These are phyloP conservation scores for Neofusicoccum ribis DNA, from an alignment of 2,329 filamentous ascomycete species.

Conservation along the genomic window DNA sequence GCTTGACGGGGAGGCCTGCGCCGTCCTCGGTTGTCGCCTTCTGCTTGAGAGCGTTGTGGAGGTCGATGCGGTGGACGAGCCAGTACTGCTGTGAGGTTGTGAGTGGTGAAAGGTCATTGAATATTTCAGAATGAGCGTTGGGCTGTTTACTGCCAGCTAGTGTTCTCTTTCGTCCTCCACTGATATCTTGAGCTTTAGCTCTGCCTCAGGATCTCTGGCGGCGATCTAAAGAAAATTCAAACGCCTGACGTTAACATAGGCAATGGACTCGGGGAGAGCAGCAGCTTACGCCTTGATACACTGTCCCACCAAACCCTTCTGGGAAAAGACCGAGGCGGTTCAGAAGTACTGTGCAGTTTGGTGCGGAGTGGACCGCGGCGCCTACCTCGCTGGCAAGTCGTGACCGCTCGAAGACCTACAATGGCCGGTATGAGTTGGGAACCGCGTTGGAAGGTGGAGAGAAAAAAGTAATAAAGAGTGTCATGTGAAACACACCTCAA, in stretches of 20 bases:
- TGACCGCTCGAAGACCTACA: conserved; percentile 57
- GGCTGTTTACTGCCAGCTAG: conserved; percentile 2
- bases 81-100: background rate
- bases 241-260: background rate
- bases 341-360: conserved; percentile 62
- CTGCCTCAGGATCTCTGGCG: background rate
- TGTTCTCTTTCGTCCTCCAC: background rate
- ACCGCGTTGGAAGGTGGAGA: too few species aligned
- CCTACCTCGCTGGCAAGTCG: conserved; percentile 58
- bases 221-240: background rate
- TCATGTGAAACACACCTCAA: too few species aligned
- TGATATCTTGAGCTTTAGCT: background rate
- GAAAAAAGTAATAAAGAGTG: too few species aligned
- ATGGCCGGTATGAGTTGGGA: too few species aligned
- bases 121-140: background rate
- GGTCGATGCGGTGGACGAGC: conserved; percentile 51
- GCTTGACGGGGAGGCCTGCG: conserved; percentile 36
- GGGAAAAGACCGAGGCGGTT: conserved; percentile 45
- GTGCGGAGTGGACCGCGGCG: conserved; percentile 62
- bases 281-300: background rate
- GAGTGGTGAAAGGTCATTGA: background rate
- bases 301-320: conserved; percentile 39
- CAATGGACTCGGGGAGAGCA: too few species aligned
- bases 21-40: conserved; percentile 27
- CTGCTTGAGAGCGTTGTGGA: conserved; percentile 56